Base-by-base conservation (phyloP, 2,329 filamentous ascomycete genomes). In the Pleurostoma richardsiae region DNA sequence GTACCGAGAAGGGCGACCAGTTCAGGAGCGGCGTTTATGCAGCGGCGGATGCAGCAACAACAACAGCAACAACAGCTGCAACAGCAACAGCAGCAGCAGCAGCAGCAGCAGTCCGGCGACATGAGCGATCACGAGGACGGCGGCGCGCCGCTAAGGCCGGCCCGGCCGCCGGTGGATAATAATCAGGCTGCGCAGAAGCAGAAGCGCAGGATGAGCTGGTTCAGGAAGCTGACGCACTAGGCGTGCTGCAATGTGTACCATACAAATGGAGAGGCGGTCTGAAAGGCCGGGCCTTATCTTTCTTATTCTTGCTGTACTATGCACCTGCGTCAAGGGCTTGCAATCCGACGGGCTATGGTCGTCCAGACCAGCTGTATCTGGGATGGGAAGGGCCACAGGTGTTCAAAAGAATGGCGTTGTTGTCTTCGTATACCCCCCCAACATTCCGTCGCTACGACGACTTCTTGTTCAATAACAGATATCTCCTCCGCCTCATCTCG, bases 21-120 rank as follows among this genome's bases (percentile, higher is more conserved):
- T 39, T 70, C 69, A 1, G 74, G 74, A 0, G 68, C 70, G 2
- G 69, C 71, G 4, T 76, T 71, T 44, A 67, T 76, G 60, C 68
- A 72, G 46, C 63, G 63, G 28, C 63, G 61, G n/a, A 59, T 60
- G 33, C 52, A 58, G 42, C 48, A 52, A 30, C 54, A 60, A 40
- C 40, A 41, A 10, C 41, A 47, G 5, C 42, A 31, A 19, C 31
- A 44, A 42, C 3, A 41, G 38, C 29, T 27, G 5, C 26, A 40
- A 40, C 11, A 30, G 40, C 30, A 36, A 19, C 11, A 10, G 39
- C 28, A 43, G 30, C 10, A 38, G 10, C 47, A 28, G 29, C 4
- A 29, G 10, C 5, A 36, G 26, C 5, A 10, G n/a, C 19, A 4
- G 31, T 4, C 4, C n/a, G 4, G 31, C 33, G 31, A 41, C n/a